phyloP scores from a whole-genome alignment of 2,329 filamentous ascomycete species.

The Aspergillus caelatus region DNA sequence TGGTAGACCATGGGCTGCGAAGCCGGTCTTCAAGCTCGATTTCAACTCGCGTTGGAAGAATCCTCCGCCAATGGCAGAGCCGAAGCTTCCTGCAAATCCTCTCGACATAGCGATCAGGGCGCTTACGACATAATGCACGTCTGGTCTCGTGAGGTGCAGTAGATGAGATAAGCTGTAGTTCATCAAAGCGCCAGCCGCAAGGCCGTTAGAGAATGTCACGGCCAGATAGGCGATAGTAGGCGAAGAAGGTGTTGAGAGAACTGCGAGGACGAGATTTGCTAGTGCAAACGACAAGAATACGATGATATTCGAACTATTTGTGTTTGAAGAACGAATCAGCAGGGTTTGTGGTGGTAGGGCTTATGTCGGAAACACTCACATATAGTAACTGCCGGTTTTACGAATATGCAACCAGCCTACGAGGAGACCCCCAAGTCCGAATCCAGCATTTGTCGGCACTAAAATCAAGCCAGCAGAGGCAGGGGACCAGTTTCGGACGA shows the following conservation, averaged over 20 bases:
- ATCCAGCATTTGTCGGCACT: conserved; percentile 79
- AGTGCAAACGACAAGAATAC: conserved; percentile 65
- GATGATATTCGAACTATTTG: conserved; percentile 56
- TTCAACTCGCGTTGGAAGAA: conserved; percentile 68
- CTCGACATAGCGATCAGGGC: conserved; percentile 78
- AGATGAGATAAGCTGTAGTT: conserved; percentile 84
- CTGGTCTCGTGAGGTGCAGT: conserved; percentile 68
- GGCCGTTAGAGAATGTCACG: conserved; percentile 69
- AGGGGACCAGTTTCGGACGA: conserved; percentile 70
- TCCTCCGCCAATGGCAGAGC: conserved; percentile 76
- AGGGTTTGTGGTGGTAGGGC: background rate
- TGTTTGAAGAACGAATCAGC: background rate
- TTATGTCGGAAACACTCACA: conserved; percentile 34
- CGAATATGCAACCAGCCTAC: conserved; percentile 77
- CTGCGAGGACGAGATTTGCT: conserved; percentile 60
- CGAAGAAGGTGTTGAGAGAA: conserved; percentile 57
- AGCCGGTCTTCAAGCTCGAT: conserved; percentile 59
- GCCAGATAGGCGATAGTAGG: conserved; percentile 59
- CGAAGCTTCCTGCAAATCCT: conserved; percentile 79
- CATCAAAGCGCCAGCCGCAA: conserved; percentile 70
- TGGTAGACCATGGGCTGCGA: conserved; percentile 49
- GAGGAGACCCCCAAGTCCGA: conserved; percentile 71
- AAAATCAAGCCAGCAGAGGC: conserved; percentile 74
- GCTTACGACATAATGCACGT: conserved; percentile 74
- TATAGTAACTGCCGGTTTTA: conserved; percentile 72